phyloP scores from a whole-genome alignment of 129 eudicot genomes.

The Deinandra increscens region DNA sequence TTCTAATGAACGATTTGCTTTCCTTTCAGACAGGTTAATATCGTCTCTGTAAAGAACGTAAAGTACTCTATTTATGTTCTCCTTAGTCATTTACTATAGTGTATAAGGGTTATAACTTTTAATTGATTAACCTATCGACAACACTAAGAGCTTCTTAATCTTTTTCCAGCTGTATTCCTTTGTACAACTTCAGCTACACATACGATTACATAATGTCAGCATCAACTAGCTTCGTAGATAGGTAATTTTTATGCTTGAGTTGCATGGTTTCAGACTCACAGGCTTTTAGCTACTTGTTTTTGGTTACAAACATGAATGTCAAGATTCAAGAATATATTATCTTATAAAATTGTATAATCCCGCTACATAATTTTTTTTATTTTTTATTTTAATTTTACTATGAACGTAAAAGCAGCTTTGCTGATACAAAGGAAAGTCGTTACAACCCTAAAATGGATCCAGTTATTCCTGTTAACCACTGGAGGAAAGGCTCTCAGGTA shows the following conservation, averaged over 20 bases:
- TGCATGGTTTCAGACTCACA: not conserved
- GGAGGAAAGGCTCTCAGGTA: slow-evolving; percentile 99
- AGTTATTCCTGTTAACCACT: slow-evolving; percentile 59
- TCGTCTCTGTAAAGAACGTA: slow-evolving; percentile 5
- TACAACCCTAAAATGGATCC: slow-evolving; percentile 97
- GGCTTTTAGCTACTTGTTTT: slow-evolving; percentile 16
- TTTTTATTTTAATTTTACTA: not conserved
- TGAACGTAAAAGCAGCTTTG: not conserved
- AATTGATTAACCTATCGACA: not conserved
- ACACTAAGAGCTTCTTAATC: not conserved
- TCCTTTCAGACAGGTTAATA: slow-evolving; percentile 84
- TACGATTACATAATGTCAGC: slow-evolving; percentile 96
- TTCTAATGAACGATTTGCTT: slow-evolving; percentile 74
- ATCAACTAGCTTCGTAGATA: slow-evolving; percentile 89
- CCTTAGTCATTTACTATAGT: slow-evolving; percentile 10
- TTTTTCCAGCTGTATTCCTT: slow-evolving; percentile 85
- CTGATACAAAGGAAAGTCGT: slow-evolving; percentile 90
- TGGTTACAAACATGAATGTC: not conserved
- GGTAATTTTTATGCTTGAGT: slow-evolving; percentile 39
- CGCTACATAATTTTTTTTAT: too few species aligned
- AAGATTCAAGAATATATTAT: not conserved
- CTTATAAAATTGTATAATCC: not conserved
- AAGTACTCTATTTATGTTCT: not conserved
- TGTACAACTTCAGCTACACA: slow-evolving; percentile 97
- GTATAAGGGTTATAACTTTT: not conserved